phyloP scores from a whole-genome alignment of 2,329 filamentous ascomycete species.

The Aspergillus pseudoviridinutans region DNA sequence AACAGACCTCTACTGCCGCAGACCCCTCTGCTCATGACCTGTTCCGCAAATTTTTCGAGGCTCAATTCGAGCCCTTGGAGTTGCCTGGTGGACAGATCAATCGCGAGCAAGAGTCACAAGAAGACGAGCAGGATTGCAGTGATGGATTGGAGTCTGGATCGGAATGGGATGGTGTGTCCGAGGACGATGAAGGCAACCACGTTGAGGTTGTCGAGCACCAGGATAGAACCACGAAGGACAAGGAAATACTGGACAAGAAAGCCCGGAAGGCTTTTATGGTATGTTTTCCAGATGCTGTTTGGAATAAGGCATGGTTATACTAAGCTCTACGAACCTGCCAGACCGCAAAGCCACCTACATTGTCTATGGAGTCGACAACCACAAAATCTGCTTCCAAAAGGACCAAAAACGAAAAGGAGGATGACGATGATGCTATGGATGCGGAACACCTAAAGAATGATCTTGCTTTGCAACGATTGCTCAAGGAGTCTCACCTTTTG shows the following conservation, averaged over 20 bases:
- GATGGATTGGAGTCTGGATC: slow-evolving; percentile 35
- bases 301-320: not conserved
- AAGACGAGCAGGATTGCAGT: slow-evolving; percentile 21
- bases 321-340: slow-evolving; percentile 14
- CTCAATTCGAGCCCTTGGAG: slow-evolving; percentile 73
- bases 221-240: slow-evolving; percentile 38
- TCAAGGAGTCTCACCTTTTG: slow-evolving; percentile 88
- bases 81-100: slow-evolving; percentile 14
- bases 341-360: slow-evolving; percentile 48
- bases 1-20: slow-evolving; percentile 18
- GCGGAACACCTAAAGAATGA: slow-evolving; percentile 78
- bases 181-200: slow-evolving; percentile 36
- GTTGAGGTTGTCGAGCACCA: slow-evolving; percentile 64
- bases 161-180: slow-evolving; percentile 64
- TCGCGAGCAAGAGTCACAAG: slow-evolving; percentile 14
- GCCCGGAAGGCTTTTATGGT: slow-evolving; percentile 80
- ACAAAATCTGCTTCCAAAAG: slow-evolving; percentile 13
- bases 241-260: slow-evolving; percentile 56
- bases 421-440: slow-evolving; percentile 55
- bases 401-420: slow-evolving; percentile 24
- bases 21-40: slow-evolving; percentile 64
- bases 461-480: slow-evolving; percentile 81
- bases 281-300: slow-evolving; percentile 11
- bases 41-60: slow-evolving; percentile 81
- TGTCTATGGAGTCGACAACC: slow-evolving; percentile 18